Evolutionary conservation across 768 basidiomycete genomes (phyloP), one percentile per base, ranked within the genome.

Genomic region (Peribolospora baueri): DNA sequence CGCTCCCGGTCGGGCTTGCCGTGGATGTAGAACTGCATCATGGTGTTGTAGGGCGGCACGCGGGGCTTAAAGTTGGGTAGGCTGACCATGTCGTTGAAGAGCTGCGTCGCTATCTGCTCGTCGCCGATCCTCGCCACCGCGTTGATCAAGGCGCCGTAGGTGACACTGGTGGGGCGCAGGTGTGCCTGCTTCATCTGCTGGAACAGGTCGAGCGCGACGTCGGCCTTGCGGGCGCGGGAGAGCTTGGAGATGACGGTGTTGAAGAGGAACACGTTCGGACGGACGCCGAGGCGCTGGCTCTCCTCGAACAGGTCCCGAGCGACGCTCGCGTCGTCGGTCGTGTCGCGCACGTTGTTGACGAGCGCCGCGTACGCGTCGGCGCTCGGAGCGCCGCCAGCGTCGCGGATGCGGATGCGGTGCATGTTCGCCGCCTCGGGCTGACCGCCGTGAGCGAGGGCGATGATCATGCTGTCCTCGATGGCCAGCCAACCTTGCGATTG

Each of bases 201-300:
- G 75, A 97, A 98, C 58, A 95, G 70, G 58, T 81, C 79, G 54
- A 98, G 68, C 0, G 87, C 88, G 50, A 78, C 72, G 59, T 93
- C 88, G 0, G 87, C 85, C 68, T 91, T 91, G 60, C 93, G 76
- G 3, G 93, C 93, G 67, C 82, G 86, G 41, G 86, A 80, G 7
- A 98, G 75, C 70, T 91, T 90, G 59, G 84, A 87, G 68, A 98
- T 95, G 69, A 90, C 81, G 61, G 85, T 95, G 71, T 98, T 97
- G 73, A 82, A 98, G 45, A 98, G 75, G 69, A 81, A 98, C 50
- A 81, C 73, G 63, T 84, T 88, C 11, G 86, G 81, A 41, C 63
- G 60, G 45, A 91, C 82, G 7, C 78, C 78, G 38, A 76, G 74
- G 48, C 69, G 66, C 57, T 78, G 74, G 25, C 81, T 74, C 67